Evolutionary conservation across 1,284 basidiomycete genomes (phyloP), one percentile per base, ranked within the genome.

Genomic region (Leccinum cinnamomeum): DNA sequence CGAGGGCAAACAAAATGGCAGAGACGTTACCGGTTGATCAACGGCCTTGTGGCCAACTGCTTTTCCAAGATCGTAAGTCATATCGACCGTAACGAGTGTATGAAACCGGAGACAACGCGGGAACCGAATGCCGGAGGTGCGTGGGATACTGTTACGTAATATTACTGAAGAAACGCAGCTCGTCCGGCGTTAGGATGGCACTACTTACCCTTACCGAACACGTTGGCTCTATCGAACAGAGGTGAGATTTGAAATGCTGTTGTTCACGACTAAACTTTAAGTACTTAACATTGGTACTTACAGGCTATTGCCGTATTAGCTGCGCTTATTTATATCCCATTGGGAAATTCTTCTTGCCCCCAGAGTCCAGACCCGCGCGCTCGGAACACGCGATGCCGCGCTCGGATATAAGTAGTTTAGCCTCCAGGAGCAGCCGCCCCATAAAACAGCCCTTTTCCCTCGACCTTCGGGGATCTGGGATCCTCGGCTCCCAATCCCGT

Each of bases 31-130:
- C 20, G 72, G 64, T 44, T 72, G 65, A 11, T 74, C 71, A 1
- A 53, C 46, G 1, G 28, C 14, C 37, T 57, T 58, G 63, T 68
- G 48, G 1, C 75, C 72, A 3, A 73, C 66, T 14, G 75, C 72
- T 55, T 64, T 72, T 2, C n/a, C 65, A 6, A 74, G 71, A 53
- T 74, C 72, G 65, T 74, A 76, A 12, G 57, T 62, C 70, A 72
- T 70, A 2, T 50, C 20, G 46, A 20, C 20, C 20, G 20, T 20
- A 2, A 41, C 46, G 46, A 12, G 44, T 33, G 18, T 18, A 48
- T 7, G 48, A 25, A 20, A 50, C 11, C 23, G 20, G 48, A 14
- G 12, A 4, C 12, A 10, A 41, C 6, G 20, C 23, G 48, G 48
- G 48, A 25, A 7, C 48, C 50, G 50, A 51, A 2, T 51, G 50